A percentile compares a stretch with the other conserved stretches of the same genome.
phyloP scores from a whole-genome alignment of 2,329 filamentous ascomycete species.

The Penicillium psychrosexuale region DNA sequence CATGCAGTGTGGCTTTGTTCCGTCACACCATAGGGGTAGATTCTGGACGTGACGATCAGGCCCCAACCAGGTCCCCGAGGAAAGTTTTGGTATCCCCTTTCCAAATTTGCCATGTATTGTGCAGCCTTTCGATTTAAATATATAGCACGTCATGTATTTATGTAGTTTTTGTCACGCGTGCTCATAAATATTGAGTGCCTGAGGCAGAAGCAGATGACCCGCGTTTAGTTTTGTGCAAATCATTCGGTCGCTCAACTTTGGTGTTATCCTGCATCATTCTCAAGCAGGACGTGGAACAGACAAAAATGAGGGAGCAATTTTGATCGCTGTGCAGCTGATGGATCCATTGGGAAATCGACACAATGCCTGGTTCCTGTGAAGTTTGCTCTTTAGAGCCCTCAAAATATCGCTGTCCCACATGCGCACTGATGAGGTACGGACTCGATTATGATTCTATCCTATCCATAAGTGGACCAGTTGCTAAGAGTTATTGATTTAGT shows the following conservation, averaged over 20 bases:
- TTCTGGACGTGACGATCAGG: constrained; percentile 6
- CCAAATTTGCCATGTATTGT: constrained; percentile 19
- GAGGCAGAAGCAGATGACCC: constrained; percentile 5
- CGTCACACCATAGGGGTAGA: constrained; percentile 21
- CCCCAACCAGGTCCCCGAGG: background rate
- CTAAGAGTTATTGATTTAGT: constrained; percentile 24
- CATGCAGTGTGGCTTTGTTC: constrained; percentile 18
- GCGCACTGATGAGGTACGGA: constrained; percentile 37
- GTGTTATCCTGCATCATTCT: constrained; percentile 1
- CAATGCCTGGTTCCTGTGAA: constrained; percentile 36
- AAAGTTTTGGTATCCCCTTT: constrained; percentile 15
- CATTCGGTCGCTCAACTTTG: background rate
- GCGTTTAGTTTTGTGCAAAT: constrained; percentile 7
- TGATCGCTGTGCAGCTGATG: constrained; percentile 13
- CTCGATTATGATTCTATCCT: background rate
- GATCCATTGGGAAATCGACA: constrained; percentile 12
- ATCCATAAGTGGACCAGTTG: background rate
- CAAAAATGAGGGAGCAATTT: constrained; percentile 17
- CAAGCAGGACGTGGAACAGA: background rate
- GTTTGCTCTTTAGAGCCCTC: constrained; percentile 38
- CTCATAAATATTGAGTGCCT: background rate
- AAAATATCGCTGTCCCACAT: constrained; percentile 42
- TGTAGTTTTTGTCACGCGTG: no score
- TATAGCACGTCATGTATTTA: background rate
- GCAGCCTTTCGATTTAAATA: constrained; percentile 12